Evolutionary conservation across 352 stramenopile species (phyloP).

Genomic region (Phytophthora constricta): DNA sequence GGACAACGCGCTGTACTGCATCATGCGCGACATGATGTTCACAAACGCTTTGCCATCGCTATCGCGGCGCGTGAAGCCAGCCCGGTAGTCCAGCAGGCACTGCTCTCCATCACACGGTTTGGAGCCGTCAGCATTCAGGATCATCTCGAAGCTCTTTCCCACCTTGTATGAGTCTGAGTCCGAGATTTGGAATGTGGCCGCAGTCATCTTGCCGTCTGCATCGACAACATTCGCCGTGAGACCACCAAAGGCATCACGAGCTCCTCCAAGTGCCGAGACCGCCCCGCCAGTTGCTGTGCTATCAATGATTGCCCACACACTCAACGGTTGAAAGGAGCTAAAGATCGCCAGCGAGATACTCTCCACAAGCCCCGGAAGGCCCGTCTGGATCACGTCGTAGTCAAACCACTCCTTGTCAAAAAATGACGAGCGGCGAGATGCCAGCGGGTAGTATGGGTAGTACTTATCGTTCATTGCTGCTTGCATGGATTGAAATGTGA

Average conservation of each 20-base stretch:
- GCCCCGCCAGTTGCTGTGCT: conserved; percentile 22
- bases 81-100: conserved; percentile 68
- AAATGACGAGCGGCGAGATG: conserved; percentile 84
- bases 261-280: conserved; percentile 40
- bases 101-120: conserved; percentile 40
- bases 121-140: conserved; percentile 40
- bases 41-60: conserved; percentile 41
- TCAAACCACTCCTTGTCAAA: conserved; percentile 89
- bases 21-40: conserved; percentile 91
- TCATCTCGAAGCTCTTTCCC: conserved; percentile 59
- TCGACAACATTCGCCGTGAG: conserved; percentile 47
- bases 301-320: conserved; percentile 78
- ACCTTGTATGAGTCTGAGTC: conserved; percentile 50
- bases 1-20: conserved; percentile 81
- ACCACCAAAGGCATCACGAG: conserved; percentile 48
- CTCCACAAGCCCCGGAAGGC: conserved; percentile 52
- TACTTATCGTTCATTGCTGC: conserved; percentile 63
- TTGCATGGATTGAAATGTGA: conserved; percentile 76
- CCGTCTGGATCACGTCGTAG: conserved; percentile 61
- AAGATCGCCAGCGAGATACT: conserved; percentile 67
- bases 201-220: conserved; percentile 35
- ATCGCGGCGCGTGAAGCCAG: conserved; percentile 52
- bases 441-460: conserved; percentile 89
- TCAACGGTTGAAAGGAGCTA: conserved; percentile 72
- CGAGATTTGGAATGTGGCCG: conserved; percentile 38